Percentiles rank a stretch among this genome's conserved stretches.
These are phyloP conservation scores for Cladosporium sp. DNA, from an alignment of 2,329 filamentous ascomycete genomes.

Conservation along the genomic window DNA sequence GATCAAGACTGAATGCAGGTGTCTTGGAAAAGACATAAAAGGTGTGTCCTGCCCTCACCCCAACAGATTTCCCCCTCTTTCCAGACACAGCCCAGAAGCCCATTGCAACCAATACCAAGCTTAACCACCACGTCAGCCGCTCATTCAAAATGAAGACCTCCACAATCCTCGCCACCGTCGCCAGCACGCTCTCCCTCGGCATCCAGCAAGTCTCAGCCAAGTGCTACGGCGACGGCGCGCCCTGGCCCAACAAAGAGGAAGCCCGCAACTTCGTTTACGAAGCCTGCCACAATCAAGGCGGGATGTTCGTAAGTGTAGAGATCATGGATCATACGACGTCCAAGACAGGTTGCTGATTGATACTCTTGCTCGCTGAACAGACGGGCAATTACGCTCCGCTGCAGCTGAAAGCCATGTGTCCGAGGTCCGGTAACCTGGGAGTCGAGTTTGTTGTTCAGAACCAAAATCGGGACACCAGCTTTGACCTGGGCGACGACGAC, in stretches of 20 bases:
- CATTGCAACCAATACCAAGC: neutral
- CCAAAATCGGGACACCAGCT: constrained; percentile 12
- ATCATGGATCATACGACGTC: too few species aligned
- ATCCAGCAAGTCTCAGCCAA: neutral
- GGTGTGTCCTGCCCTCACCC: too few species aligned
- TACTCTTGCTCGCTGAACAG: too few species aligned
- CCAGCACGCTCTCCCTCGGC: neutral
- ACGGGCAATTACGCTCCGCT: constrained; percentile 15
- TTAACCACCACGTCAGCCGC: neutral
- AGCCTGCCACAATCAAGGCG: constrained; percentile 15
- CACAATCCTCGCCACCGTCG: neutral
- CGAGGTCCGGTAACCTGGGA: constrained; percentile 9
- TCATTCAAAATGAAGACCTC: neutral
- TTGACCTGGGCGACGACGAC: constrained; percentile 15
- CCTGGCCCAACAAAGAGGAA: constrained; percentile 12
- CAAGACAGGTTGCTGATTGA: too few species aligned
- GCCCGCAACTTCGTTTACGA: constrained; percentile 12
- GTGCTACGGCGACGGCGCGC: constrained; percentile 12
- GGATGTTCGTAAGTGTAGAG: too few species aligned
- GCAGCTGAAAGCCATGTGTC: constrained; percentile 18
- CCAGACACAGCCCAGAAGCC: neutral
- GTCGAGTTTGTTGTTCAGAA: constrained; percentile 16
- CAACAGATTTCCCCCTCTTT: neutral
- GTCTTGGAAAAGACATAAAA: neutral
- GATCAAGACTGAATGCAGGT: neutral